A percentile compares a stretch with the other conserved stretches of the same genome.
These are phyloP conservation scores for Candida tammaniensis DNA, from an alignment of 805 yeast genomes.

Conservation along the genomic window DNA sequence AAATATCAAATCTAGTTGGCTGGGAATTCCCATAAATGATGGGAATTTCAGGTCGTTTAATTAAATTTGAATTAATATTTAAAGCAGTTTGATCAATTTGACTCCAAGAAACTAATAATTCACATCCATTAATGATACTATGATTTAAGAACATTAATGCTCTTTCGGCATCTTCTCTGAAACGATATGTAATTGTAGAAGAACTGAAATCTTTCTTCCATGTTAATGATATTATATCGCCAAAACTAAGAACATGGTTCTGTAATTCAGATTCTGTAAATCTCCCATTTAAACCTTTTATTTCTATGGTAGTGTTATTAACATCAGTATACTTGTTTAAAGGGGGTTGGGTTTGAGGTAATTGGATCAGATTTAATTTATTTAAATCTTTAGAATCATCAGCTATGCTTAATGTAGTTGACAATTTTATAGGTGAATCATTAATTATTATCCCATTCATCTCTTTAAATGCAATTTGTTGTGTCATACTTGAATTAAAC, in stretches of 20 bases:
- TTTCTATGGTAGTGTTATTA: constrained; percentile 70
- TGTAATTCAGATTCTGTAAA: constrained; percentile 63
- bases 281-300: constrained; percentile 60
- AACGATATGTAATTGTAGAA: constrained; percentile 26
- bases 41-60: background rate
- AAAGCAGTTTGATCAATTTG: background rate
- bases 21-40: constrained; percentile 2
- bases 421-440: constrained; percentile 64
- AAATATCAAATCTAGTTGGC: constrained; percentile 3
- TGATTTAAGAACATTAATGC: constrained; percentile 37
- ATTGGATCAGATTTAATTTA: constrained; percentile 16
- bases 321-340: constrained; percentile 73
- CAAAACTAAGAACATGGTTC: constrained; percentile 62
- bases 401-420: constrained; percentile 4
- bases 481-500: constrained; percentile 62
- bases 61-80: background rate
- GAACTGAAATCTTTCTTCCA: constrained; percentile 18
- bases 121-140: constrained; percentile 23
- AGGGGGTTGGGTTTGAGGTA: constrained; percentile 50
- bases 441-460: constrained; percentile 78
- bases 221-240: constrained; percentile 37
- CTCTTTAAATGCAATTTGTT: constrained; percentile 68
- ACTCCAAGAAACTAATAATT: constrained; percentile 33
- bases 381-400: constrained; percentile 1
- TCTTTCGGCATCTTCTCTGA: constrained; percentile 34